These are phyloP conservation scores for Paecilomyces sp. DNA, from an alignment of 2,329 filamentous ascomycete genomes.

Conservation along the genomic window DNA sequence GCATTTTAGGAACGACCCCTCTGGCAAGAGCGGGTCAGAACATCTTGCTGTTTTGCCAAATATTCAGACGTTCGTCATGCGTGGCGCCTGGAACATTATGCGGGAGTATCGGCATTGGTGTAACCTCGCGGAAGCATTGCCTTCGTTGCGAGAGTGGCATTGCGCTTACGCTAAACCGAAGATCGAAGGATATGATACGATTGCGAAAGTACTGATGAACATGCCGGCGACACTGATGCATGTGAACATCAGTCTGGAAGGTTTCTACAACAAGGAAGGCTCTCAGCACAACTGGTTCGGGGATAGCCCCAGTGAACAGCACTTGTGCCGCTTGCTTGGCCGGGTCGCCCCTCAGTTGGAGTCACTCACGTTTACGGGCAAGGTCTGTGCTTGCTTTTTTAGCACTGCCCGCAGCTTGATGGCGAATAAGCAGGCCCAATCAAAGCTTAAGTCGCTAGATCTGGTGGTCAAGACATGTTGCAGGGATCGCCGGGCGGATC, in stretches of 20 bases:
- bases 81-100: conserved; percentile 72
- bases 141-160: conserved; percentile 53
- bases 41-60: conserved; percentile 45
- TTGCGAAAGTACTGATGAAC: conserved; percentile 55
- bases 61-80: conserved; percentile 62
- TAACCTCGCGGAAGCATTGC: conserved; percentile 55
- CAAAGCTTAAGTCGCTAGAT: conserved; percentile 57
- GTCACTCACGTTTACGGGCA: conserved; percentile 64
- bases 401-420: conserved; percentile 47
- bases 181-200: conserved; percentile 64
- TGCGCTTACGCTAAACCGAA: conserved; percentile 61
- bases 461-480: conserved; percentile 70
- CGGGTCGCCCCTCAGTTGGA: conserved; percentile 55
- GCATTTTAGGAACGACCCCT: conserved; percentile 42
- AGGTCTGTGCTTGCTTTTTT: conserved; percentile 64
- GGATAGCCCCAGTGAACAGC: conserved; percentile 45
- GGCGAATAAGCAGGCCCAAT: conserved; percentile 38
- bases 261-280: conserved; percentile 61
- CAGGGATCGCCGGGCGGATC: conserved; percentile 30
- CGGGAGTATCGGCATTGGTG: conserved; percentile 57
- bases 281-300: conserved; percentile 46
- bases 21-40: conserved; percentile 20
- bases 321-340: conserved; percentile 61
- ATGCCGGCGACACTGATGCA: conserved; percentile 54
- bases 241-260: conserved; percentile 63